Conservation (phyloP, 768 basidiomycete species). For the Mycena vitilis region DNA sequence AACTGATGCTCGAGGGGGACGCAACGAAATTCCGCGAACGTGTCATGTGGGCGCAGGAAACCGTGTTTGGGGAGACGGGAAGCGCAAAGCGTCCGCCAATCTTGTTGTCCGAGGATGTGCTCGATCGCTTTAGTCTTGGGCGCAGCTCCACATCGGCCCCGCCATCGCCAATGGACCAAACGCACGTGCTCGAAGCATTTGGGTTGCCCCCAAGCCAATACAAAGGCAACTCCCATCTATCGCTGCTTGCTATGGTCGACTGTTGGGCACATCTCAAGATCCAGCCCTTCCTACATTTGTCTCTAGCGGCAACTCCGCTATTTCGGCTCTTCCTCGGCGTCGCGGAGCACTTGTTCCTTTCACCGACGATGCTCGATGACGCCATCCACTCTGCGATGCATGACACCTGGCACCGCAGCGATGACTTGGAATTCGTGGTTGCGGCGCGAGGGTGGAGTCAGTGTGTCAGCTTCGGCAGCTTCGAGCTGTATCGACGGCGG, state of each 20-base stretch:
- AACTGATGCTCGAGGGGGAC: constrained; percentile 84
- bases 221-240: constrained; percentile 88
- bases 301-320: constrained; percentile 93
- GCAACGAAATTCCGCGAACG: constrained; percentile 69
- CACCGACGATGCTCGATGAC: constrained; percentile 65
- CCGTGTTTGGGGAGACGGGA: constrained; percentile 73
- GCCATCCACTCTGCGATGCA: constrained; percentile 81
- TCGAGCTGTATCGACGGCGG: constrained; percentile 85
- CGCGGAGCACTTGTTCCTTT: constrained; percentile 92
- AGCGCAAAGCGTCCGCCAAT: constrained; percentile 65
- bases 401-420: constrained; percentile 82
- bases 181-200: neutral
- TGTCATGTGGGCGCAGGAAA: constrained; percentile 76
- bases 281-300: constrained; percentile 89
- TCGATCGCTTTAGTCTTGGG: constrained; percentile 91
- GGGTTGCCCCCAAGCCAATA: constrained; percentile 39
- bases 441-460: constrained; percentile 97
- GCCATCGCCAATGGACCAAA: constrained; percentile 50
- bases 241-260: constrained; percentile 98
- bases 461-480: constrained; percentile 90
- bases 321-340: constrained; percentile 98
- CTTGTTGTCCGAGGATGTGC: constrained; percentile 84
- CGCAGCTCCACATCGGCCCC: constrained; percentile 50
- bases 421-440: constrained; percentile 95
- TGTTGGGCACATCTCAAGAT: constrained; percentile 92